These are phyloP conservation scores for Candida ipomoeae DNA, from an alignment of 805 yeast genomes.

Conservation along the genomic window DNA sequence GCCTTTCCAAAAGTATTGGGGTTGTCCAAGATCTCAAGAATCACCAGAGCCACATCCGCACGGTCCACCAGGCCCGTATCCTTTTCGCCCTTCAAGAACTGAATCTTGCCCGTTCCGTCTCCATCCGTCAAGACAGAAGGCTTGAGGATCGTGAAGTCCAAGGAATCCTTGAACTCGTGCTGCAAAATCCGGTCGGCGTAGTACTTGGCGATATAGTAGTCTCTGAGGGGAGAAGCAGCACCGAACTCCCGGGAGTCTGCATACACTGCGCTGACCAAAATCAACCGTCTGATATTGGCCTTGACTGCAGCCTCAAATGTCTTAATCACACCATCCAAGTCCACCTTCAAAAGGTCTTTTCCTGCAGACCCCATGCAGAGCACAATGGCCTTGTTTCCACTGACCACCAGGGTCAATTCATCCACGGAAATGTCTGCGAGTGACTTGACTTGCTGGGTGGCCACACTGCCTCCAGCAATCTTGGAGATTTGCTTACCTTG, in stretches of 20 bases:
- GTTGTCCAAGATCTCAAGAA: constrained; percentile 34
- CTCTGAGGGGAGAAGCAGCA: constrained; percentile 29
- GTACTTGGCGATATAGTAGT: constrained; percentile 58
- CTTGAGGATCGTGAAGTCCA: constrained; percentile 54
- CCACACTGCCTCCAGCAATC: constrained; percentile 33
- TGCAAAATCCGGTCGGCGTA: constrained; percentile 50
- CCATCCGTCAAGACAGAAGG: constrained; percentile 47
- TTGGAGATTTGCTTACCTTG: constrained; percentile 40
- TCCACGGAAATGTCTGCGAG: constrained; percentile 33
- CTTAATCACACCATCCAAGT: constrained; percentile 58
- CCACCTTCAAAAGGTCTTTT: constrained; percentile 49
- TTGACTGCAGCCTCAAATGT: constrained; percentile 50
- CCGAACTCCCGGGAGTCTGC: constrained; percentile 46
- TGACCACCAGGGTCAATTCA: constrained; percentile 33
- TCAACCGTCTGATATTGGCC: constrained; percentile 41
- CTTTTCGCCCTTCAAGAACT: constrained; percentile 22
- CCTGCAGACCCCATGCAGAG: constrained; percentile 65
- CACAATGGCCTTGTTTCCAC: constrained; percentile 53
- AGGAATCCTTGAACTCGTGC: constrained; percentile 31
- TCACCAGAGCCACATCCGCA: constrained; percentile 53
- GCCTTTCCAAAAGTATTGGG: constrained; percentile 39
- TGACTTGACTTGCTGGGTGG: constrained; percentile 9
- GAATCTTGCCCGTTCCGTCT: constrained; percentile 42
- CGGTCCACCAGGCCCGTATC: constrained; percentile 35
- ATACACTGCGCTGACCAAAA: constrained; percentile 54